These are phyloP conservation scores for Cladosporium sp. DNA, from an alignment of 2,329 filamentous ascomycete genomes.

Conservation along the genomic window DNA sequence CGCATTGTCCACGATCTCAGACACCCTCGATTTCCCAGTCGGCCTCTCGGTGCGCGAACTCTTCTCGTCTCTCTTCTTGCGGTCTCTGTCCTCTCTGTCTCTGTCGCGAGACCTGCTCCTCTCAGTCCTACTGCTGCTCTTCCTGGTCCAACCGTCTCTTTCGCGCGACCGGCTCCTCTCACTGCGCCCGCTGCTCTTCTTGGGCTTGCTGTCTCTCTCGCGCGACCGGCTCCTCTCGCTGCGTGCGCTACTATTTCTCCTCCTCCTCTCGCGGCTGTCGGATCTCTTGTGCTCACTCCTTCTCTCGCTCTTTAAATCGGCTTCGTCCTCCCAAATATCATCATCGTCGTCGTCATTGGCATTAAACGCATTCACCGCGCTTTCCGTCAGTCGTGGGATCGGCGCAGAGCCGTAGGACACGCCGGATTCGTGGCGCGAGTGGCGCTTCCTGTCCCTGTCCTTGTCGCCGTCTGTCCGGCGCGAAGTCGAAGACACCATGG, in stretches of 20 bases:
- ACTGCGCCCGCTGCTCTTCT: constrained; percentile 22
- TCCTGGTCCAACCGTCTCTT: constrained; percentile 21
- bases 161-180: constrained; percentile 15
- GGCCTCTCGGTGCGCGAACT: constrained; percentile 23
- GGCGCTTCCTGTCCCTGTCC: constrained; percentile 33
- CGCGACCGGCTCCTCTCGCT: constrained; percentile 24
- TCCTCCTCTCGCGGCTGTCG: constrained; percentile 12
- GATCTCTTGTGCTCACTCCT: constrained; percentile 23
- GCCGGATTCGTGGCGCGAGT: constrained; percentile 38
- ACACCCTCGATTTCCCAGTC: constrained; percentile 21
- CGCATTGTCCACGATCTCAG: constrained; percentile 18
- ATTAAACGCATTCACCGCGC: constrained; percentile 35
- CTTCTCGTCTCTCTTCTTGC: constrained; percentile 20
- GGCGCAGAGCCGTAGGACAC: constrained; percentile 24
- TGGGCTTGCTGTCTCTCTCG: constrained; percentile 26
- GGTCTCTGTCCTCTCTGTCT: constrained; percentile 23
- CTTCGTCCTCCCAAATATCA: constrained; percentile 36
- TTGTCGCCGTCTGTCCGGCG: constrained; percentile 26
- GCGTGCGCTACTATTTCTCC: constrained; percentile 30
- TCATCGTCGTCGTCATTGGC: constrained; percentile 34
- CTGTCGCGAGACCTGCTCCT: constrained; percentile 29
- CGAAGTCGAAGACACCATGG: constrained; percentile 27
- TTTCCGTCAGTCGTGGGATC: constrained; percentile 34
- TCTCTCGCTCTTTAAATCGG: constrained; percentile 31
- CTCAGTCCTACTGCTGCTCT: constrained; percentile 34